phyloP scores from a whole-genome alignment of 2,329 filamentous ascomycete species.

The Sarocladium brachiariae region DNA sequence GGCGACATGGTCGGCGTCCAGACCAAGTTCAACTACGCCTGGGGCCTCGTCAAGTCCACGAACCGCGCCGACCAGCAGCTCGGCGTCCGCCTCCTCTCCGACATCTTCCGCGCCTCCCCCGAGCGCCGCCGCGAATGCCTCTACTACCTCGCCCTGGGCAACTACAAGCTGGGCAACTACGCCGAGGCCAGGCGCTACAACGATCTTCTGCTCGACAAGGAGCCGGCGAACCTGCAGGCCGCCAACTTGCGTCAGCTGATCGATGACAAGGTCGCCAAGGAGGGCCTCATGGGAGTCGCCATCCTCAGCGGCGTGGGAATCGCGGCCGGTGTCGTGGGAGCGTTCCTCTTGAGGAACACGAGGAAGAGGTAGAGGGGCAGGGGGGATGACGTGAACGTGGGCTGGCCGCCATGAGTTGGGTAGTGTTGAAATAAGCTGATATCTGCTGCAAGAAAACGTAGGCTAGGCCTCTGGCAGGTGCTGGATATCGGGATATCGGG shows the following conservation, averaged over 20 bases:
- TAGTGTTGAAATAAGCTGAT: too few relatives aligned
- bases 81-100: constrained; percentile 85
- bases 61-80: constrained; percentile 82
- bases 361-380: constrained; percentile 42
- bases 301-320: constrained; percentile 91
- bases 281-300: constrained; percentile 88
- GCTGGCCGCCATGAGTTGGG: too few relatives aligned
- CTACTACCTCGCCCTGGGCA: constrained; percentile 94
- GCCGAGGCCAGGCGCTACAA: constrained; percentile 92
- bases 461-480: background rate
- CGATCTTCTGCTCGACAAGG: constrained; percentile 82
- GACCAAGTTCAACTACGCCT: constrained; percentile 99
- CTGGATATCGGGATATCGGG: background rate
- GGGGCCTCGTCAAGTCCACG: constrained; percentile 94
- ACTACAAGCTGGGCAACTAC: constrained; percentile 98
- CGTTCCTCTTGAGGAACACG: constrained; percentile 73
- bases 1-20: constrained; percentile 94
- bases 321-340: constrained; percentile 87
- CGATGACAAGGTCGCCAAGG: constrained; percentile 92
- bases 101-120: constrained; percentile 90
- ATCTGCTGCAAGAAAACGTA: too few relatives aligned
- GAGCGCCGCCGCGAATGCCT: constrained; percentile 95
- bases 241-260: constrained; percentile 79
- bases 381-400: too few relatives aligned
- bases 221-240: constrained; percentile 87